phyloP scores from a whole-genome alignment of 495 filamentous ascomycete species.

The Amniculicola lignicola region DNA sequence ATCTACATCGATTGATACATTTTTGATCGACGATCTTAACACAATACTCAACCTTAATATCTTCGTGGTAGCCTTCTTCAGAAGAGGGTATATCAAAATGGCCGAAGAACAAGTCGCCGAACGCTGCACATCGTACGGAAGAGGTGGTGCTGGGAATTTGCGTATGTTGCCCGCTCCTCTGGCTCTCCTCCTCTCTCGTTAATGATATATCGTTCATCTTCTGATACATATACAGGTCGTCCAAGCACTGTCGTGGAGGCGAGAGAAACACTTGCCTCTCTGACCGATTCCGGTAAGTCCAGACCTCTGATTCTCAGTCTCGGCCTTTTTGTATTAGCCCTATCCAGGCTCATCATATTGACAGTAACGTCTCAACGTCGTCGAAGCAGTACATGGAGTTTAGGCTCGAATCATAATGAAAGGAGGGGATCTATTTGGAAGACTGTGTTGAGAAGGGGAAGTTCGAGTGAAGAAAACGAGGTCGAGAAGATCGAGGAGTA shows the following conservation, averaged over 20 bases:
- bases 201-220: background rate
- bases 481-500: slow-evolving; percentile 17
- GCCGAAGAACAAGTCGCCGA: slow-evolving; percentile 10
- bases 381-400: slow-evolving; percentile 22
- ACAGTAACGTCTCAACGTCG: slow-evolving; percentile 16
- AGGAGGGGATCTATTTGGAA: slow-evolving; percentile 14
- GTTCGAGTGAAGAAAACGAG: slow-evolving; percentile 3
- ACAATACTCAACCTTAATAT: too few relatives aligned
- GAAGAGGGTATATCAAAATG: slow-evolving; percentile 8
- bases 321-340: background rate
- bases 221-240: slow-evolving; percentile 9
- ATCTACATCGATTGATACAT: background rate
- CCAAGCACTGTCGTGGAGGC: slow-evolving; percentile 10
- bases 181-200: too few relatives aligned
- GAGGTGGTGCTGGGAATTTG: slow-evolving; percentile 29
- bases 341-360: background rate
- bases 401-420: slow-evolving; percentile 3
- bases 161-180: slow-evolving; percentile 16
- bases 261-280: slow-evolving; percentile 3
- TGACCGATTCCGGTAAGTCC: slow-evolving; percentile 12
- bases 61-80: background rate
- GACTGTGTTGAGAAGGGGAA: slow-evolving; percentile 11
- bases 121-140: slow-evolving; percentile 21
- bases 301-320: too few relatives aligned
- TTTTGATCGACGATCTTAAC: too few relatives aligned